Conservation (phyloP, 202 grass and related monocot genomes). For the Brachypodium distachyon region DNA sequence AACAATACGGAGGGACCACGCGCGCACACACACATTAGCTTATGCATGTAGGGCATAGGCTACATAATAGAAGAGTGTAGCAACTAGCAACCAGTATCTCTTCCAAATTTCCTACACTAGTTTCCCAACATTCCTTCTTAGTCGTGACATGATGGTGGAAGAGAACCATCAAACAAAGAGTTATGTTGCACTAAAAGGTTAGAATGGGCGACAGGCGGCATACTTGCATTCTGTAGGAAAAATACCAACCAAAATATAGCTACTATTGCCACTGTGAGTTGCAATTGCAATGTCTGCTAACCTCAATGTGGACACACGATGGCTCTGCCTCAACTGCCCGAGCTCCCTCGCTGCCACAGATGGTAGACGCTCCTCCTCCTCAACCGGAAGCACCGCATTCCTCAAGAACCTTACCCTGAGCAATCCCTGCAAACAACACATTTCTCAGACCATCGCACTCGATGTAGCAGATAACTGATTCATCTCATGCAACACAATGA, state of each 20-base stretch:
- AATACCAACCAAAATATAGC: not conserved
- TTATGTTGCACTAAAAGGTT: not conserved
- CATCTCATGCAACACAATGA: not conserved
- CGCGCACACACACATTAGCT: not conserved
- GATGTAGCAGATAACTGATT: not conserved
- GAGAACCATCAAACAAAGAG: not conserved
- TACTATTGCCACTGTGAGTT: not conserved
- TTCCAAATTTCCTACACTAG: slow-evolving; percentile 11
- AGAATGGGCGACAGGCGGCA: not conserved
- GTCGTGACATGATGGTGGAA: not conserved
- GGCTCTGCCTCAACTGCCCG: slow-evolving; percentile 86
- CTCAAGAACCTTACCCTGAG: slow-evolving; percentile 94
- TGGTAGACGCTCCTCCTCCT: slow-evolving; percentile 68
- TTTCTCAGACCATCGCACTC: not conserved
- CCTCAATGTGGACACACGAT: slow-evolving; percentile 64
- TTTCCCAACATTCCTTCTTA: not conserved
- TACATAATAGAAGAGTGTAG: slow-evolving; percentile 16
- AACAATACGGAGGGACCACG: slow-evolving; percentile 19
- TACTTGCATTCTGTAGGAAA: slow-evolving; percentile 8
- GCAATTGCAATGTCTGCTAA: slow-evolving; percentile 5
- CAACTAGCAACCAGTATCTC: not conserved
- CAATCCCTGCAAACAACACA: slow-evolving; percentile 41
- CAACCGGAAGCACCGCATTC: slow-evolving; percentile 34
- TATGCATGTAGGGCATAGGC: slow-evolving; percentile 10
- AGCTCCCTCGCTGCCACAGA: slow-evolving; percentile 82